Evolutionary conservation across 2,329 filamentous ascomycete genomes (phyloP).

Genomic region (Xylariomycetidae sp.): DNA sequence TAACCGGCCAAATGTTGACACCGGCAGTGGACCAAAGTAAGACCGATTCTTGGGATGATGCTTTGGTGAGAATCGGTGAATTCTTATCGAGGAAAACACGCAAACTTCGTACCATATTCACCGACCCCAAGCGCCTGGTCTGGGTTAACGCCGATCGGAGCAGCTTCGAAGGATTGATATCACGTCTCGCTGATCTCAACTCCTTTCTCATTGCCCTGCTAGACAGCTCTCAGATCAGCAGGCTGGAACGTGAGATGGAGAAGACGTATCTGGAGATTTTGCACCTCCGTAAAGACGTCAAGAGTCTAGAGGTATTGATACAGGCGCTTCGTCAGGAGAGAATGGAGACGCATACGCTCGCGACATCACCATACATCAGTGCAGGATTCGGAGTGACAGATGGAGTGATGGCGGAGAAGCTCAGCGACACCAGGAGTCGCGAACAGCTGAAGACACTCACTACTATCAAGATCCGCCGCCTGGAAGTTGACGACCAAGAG

Average conservation of each 20-base stretch:
- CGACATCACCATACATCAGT: too few species aligned
- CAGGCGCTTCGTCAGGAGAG: slow-evolving; percentile 2
- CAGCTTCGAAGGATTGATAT: too few species aligned
- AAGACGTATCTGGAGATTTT: slow-evolving; percentile 5
- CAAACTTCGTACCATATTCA: too few species aligned
- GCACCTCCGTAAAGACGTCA: slow-evolving; percentile 4
- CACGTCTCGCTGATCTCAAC: slow-evolving; percentile 6
- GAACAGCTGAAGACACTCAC: slow-evolving; percentile 1
- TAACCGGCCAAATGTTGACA: not conserved
- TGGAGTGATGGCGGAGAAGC: not conserved
- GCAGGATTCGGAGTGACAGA: not conserved
- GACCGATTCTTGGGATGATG: not conserved
- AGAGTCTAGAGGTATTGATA: slow-evolving; percentile 1
- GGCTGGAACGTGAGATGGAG: slow-evolving; percentile 1
- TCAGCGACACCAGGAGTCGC: not conserved
- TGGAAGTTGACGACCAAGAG: slow-evolving; percentile 1
- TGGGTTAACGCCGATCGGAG: too few species aligned
- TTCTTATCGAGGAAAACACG: too few species aligned
- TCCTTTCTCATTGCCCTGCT: slow-evolving; percentile 7
- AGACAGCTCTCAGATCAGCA: not conserved
- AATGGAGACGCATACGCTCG: too few species aligned
- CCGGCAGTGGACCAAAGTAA: not conserved
- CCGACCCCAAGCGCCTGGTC: too few species aligned
- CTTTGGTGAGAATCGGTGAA: slow-evolving; percentile 4
- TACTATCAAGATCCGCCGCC: slow-evolving; percentile 1